Evolutionary conservation across 176 grass and related monocot genomes (phyloP).

Genomic region (Triticum urartu): DNA sequence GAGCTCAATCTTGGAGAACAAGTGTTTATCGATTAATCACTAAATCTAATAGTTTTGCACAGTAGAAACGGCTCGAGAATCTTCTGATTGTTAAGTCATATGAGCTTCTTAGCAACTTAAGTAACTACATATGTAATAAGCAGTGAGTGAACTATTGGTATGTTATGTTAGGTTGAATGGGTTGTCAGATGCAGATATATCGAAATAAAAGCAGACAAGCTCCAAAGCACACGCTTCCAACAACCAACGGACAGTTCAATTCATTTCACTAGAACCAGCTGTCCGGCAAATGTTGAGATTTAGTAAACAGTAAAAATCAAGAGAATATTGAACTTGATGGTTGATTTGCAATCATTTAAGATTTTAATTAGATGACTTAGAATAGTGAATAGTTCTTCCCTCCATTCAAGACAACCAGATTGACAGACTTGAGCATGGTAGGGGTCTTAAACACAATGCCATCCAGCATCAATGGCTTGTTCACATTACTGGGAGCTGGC

Average conservation of each 20-base stretch:
- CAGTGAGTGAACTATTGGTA: background rate
- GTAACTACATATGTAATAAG: background rate
- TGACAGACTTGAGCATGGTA: conserved; percentile 1
- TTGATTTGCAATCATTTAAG: background rate
- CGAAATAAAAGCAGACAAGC: background rate
- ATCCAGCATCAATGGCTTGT: background rate
- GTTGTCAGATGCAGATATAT: conserved; percentile 3
- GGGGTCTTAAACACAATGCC: conserved; percentile 1
- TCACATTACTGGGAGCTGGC: background rate
- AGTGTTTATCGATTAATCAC: background rate
- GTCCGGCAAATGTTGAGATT: background rate
- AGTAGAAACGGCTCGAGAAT: background rate
- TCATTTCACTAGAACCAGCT: background rate
- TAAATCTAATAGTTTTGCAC: conserved; percentile 5
- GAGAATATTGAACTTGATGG: background rate
- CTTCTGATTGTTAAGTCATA: background rate
- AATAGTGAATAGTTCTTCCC: background rate
- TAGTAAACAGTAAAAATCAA: background rate
- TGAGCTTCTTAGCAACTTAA: conserved; percentile 16
- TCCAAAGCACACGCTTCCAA: background rate
- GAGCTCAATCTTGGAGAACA: background rate
- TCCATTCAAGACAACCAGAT: background rate
- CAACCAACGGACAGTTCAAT: background rate
- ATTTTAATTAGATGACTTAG: background rate
- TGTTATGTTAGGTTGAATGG: conserved; percentile 12